Evolutionary conservation across 73 alveolate genomes (phyloP).

Genomic region (Symbiodinium natans): DNA sequence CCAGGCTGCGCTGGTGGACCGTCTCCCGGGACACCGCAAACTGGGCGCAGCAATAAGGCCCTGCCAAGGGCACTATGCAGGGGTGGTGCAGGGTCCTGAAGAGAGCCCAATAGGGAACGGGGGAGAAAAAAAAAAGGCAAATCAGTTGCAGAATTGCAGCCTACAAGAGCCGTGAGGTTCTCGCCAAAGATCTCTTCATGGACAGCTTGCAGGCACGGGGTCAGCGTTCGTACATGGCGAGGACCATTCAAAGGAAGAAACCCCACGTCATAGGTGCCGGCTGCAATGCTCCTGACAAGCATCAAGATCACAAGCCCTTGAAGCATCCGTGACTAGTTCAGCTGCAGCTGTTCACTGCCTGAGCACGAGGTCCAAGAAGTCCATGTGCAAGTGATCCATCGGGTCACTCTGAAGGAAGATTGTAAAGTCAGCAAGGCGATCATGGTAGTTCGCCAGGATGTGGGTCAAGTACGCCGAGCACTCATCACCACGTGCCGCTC

Average conservation of each 20-base stretch:
- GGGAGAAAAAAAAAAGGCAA: too few relatives aligned
- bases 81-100: not conserved
- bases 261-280: constrained; percentile 58
- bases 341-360: too few relatives aligned
- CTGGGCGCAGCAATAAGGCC: constrained; percentile 94
- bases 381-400: constrained; percentile 76
- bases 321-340: not conserved
- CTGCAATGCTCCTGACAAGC: constrained; percentile 70
- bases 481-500: constrained; percentile 90
- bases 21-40: constrained; percentile 67
- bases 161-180: constrained; percentile 61
- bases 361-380: constrained; percentile 52
- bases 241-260: constrained; percentile 91
- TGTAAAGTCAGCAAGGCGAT: constrained; percentile 53
- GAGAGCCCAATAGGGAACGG: too few relatives aligned
- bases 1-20: constrained; percentile 18
- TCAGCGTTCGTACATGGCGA: constrained; percentile 81
- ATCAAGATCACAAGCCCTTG: not conserved
- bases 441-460: constrained; percentile 42
- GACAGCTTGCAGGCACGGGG: constrained; percentile 91
- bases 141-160: too few relatives aligned
- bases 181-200: constrained; percentile 82
- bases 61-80: not conserved
- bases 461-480: constrained; percentile 91
- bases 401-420: constrained; percentile 87